Evolutionary conservation across 78 protist genomes (phyloP).

Genomic region (Anaeramoeba flamelloides): DNA sequence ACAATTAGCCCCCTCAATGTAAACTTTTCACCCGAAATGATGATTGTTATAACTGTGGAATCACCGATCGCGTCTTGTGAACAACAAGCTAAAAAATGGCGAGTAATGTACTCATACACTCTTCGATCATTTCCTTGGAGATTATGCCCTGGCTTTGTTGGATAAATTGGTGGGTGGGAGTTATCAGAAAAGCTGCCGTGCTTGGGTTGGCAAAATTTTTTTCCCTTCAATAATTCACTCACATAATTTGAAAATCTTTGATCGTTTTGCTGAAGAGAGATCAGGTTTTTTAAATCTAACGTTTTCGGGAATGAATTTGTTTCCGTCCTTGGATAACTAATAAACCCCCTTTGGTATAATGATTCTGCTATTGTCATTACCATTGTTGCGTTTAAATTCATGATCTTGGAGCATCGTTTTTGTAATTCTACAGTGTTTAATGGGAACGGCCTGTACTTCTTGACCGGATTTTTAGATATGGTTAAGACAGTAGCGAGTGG

Average conservation of each 20-base stretch:
- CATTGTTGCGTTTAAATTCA: slow-evolving; percentile 30
- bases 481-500: not conserved
- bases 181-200: slow-evolving; percentile 65
- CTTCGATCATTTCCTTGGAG: slow-evolving; percentile 15
- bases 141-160: slow-evolving; percentile 28
- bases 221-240: slow-evolving; percentile 22
- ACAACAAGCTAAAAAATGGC: slow-evolving; percentile 89
- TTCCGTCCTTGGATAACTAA: slow-evolving; percentile 93
- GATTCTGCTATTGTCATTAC: slow-evolving; percentile 54
- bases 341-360: slow-evolving; percentile 61
- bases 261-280: no score
- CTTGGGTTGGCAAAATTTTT: slow-evolving; percentile 52
- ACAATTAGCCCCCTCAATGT: slow-evolving; percentile 37
- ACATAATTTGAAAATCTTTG: no score
- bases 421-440: slow-evolving; percentile 78
- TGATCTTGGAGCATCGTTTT: slow-evolving; percentile 43
- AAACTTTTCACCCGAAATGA: slow-evolving; percentile 53
- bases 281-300: not conserved
- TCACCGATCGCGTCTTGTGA: slow-evolving; percentile 62
- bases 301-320: slow-evolving; percentile 50
- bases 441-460: slow-evolving; percentile 61
- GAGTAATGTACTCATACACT: slow-evolving; percentile 62
- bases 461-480: slow-evolving; percentile 3
- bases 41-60: slow-evolving; percentile 47
- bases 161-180: slow-evolving; percentile 98